Evolutionary conservation across 768 basidiomycete species (phyloP).

Genomic region (Tubosaeta sp.): DNA sequence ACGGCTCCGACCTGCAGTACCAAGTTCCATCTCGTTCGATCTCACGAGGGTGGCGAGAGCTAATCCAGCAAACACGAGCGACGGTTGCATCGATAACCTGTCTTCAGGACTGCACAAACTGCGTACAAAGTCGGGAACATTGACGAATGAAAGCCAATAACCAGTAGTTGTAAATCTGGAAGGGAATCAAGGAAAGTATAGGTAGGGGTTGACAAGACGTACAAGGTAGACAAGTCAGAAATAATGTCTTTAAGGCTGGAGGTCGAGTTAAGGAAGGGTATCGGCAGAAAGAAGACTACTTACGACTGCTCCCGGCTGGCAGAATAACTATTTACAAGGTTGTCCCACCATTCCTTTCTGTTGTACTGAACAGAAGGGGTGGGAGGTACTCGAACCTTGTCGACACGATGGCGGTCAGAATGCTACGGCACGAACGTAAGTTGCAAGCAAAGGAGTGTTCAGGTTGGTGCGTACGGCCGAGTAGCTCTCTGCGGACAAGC

Average conservation of each 20-base stretch:
- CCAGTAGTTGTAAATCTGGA: conserved; percentile 60
- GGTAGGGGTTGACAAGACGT: conserved; percentile 15
- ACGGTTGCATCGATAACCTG: conserved; percentile 59
- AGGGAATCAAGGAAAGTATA: conserved; percentile 5
- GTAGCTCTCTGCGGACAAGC: conserved; percentile 24
- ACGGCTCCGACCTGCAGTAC: conserved; percentile 48
- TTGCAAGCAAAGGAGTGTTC: background rate
- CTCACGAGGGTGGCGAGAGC: conserved; percentile 70
- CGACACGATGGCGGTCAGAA: conserved; percentile 22
- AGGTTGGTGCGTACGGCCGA: conserved; percentile 19
- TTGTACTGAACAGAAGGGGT: conserved; percentile 31
- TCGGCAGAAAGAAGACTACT: conserved; percentile 6
- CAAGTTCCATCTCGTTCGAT: conserved; percentile 63
- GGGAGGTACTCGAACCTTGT: conserved; percentile 26
- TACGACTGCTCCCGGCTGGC: conserved; percentile 41
- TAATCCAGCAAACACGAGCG: conserved; percentile 62
- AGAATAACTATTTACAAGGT: conserved; percentile 41
- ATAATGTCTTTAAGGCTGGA: conserved; percentile 46
- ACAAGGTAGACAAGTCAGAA: conserved; percentile 52
- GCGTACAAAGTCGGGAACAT: conserved; percentile 50
- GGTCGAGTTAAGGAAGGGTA: background rate
- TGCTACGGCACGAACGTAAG: conserved; percentile 18
- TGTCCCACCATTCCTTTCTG: conserved; percentile 46
- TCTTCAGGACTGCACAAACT: conserved; percentile 49
- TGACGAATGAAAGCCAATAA: conserved; percentile 68